Conservation (phyloP, 129 eudicot genomes). For the Flaveria bidentis region DNA sequence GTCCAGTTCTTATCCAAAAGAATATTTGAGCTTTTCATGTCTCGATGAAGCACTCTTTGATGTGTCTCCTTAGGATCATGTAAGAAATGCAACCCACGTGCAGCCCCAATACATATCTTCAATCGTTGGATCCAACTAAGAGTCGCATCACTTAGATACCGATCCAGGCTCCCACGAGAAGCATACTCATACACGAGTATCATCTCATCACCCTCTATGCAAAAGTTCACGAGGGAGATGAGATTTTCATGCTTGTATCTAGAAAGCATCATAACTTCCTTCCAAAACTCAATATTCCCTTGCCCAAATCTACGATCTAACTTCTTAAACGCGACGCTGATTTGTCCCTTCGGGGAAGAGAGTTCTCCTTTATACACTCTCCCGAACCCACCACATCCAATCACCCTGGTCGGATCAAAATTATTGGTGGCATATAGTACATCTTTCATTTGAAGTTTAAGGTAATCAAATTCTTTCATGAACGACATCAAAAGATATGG, state of each 20-base stretch:
- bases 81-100: neutral
- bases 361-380: neutral
- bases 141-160: neutral
- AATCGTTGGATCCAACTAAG: constrained; percentile 18
- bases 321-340: constrained; percentile 1
- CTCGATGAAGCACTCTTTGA: constrained; percentile 25
- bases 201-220: constrained; percentile 15
- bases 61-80: constrained; percentile 21
- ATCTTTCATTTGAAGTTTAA: constrained; percentile 7
- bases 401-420: neutral
- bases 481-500: neutral
- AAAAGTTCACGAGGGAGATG: constrained; percentile 12
- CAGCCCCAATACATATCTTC: constrained; percentile 21
- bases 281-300: constrained; percentile 26
- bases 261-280: constrained; percentile 20
- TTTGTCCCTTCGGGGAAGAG: constrained; percentile 5
- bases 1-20: constrained; percentile 23
- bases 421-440: neutral
- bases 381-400: constrained; percentile 17
- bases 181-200: constrained; percentile 25
- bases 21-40: constrained; percentile 15
- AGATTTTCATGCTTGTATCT: constrained; percentile 16
- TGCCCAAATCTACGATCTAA: constrained; percentile 26
- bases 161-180: constrained; percentile 25
- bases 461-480: constrained; percentile 17